Conservation (phyloP, 768 basidiomycete species). For the Mycena vulgaris region DNA sequence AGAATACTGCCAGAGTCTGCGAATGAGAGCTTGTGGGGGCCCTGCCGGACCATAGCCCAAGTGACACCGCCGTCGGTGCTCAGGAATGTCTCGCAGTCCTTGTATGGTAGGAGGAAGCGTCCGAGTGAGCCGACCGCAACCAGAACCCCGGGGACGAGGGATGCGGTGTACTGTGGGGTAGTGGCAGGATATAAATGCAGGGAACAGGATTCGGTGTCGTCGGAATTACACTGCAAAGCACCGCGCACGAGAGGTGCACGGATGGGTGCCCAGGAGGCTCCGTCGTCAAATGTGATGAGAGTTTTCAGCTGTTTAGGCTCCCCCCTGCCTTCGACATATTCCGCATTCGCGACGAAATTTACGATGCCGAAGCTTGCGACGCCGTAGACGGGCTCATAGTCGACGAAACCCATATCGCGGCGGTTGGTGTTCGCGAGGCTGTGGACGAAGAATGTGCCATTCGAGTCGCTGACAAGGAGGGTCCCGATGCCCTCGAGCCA, state of each 20-base stretch:
- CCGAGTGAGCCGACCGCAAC: conserved; percentile 96
- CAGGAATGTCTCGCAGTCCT: no score
- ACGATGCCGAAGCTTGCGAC: conserved; percentile 94
- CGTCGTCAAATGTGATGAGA: no score
- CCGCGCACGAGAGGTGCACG: no score
- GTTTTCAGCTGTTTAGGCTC: no score
- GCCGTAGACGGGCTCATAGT: conserved; percentile 90
- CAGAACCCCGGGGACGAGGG: no score
- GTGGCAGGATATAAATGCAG: conserved; percentile 97
- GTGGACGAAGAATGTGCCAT: no score
- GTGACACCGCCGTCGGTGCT: conserved; percentile 90
- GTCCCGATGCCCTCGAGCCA: no score
- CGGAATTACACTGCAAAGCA: conserved; percentile 71
- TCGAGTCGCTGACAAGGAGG: no score
- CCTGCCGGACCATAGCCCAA: conserved; percentile 82
- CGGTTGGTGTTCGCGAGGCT: no score
- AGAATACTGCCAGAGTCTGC: conserved; percentile 89
- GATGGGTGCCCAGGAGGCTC: no score
- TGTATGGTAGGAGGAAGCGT: conserved; percentile 73
- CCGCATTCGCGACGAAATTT: no score
- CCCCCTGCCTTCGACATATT: no score
- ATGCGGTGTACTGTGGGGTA: conserved; percentile 91
- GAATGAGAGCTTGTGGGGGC: conserved; percentile 96
- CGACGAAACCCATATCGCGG: conserved; percentile 90
- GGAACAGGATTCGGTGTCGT: conserved; percentile 74